Evolutionary conservation across 108 stramenopile genomes (phyloP).

Genomic region (Conticribra weissflogii): DNA sequence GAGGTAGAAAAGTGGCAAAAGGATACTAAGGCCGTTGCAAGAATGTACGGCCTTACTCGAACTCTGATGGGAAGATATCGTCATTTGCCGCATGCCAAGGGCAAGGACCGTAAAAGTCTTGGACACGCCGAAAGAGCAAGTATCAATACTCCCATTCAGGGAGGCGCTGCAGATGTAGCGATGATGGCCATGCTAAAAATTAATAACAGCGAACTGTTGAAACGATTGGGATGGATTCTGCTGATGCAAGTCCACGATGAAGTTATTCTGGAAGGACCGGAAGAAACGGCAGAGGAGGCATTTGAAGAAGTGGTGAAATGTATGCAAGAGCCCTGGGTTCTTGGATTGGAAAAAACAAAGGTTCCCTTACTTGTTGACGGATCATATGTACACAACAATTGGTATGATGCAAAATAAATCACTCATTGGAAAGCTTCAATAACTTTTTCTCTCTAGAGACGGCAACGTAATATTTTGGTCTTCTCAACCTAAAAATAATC

Average conservation of each 20-base stretch:
- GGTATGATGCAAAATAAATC: slow-evolving; percentile 98
- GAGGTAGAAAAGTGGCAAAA: slow-evolving; percentile 97
- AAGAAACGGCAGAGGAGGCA: slow-evolving; percentile 95
- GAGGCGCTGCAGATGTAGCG: slow-evolving; percentile 98
- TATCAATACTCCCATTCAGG: slow-evolving; percentile 99
- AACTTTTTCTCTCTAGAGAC: too few species aligned
- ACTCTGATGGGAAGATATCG: slow-evolving; percentile 98
- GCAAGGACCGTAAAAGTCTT: slow-evolving; percentile 29
- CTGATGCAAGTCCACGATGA: slow-evolving; percentile 99
- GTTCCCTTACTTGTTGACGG: slow-evolving; percentile 97
- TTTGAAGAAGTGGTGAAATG: slow-evolving; percentile 84
- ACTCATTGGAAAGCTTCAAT: too few species aligned
- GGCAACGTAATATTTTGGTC: too few species aligned
- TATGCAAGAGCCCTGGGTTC: slow-evolving; percentile 97
- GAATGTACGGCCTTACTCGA: slow-evolving; percentile 71
- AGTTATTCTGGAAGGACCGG: slow-evolving; percentile 99
- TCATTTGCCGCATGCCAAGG: slow-evolving; percentile 85
- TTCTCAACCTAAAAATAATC: too few species aligned
- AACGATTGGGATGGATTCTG: slow-evolving; percentile 93
- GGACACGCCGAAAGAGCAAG: slow-evolving; percentile 93
- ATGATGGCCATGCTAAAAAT: slow-evolving; percentile 99
- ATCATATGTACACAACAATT: slow-evolving; percentile 84
- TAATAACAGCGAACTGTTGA: slow-evolving; percentile 74
- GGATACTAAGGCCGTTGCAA: slow-evolving; percentile 73
- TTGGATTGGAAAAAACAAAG: slow-evolving; percentile 80